These are phyloP conservation scores for Umbelopsis sp. DNA, from an alignment of 192 early-diverging fungal genomes.

Conservation along the genomic window DNA sequence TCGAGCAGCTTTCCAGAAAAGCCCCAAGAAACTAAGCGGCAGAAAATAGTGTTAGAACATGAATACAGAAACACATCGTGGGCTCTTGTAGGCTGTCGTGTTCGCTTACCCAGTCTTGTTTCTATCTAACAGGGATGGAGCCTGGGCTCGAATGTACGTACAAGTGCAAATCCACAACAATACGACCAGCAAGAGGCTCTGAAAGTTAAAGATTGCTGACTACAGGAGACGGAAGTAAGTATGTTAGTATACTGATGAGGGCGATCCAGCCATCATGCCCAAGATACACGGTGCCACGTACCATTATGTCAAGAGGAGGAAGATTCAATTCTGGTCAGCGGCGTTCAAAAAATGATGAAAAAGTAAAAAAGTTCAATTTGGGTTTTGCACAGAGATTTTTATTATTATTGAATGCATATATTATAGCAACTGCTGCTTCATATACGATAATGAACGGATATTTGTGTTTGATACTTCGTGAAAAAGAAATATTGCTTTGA, in stretches of 20 bases:
- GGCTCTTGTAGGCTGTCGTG: not conserved
- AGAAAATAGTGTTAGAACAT: not conserved
- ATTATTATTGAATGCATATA: too few species aligned
- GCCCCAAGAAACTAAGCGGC: slow-evolving; percentile 65
- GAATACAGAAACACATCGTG: not conserved
- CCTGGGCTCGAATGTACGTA: slow-evolving; percentile 89
- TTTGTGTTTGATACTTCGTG: too few species aligned
- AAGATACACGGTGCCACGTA: not conserved
- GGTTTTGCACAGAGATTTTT: too few species aligned
- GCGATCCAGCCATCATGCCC: not conserved
- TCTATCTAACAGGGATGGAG: slow-evolving; percentile 80
- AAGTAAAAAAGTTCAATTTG: too few species aligned
- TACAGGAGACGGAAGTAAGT: slow-evolving; percentile 31
- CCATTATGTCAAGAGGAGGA: too few species aligned
- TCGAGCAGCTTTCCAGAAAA: slow-evolving; percentile 95
- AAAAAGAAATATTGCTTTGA: too few species aligned
- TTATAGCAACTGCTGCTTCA: too few species aligned
- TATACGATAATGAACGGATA: too few species aligned
- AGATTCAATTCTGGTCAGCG: too few species aligned
- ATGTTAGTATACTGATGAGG: not conserved
- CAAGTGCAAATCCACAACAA: slow-evolving; percentile 97
- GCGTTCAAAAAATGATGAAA: too few species aligned
- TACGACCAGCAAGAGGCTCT: slow-evolving; percentile 88
- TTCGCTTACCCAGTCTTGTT: slow-evolving; percentile 81
- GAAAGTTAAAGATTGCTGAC: slow-evolving; percentile 98